phyloP scores from a whole-genome alignment of 1,284 basidiomycete species.

The Trichosporon inkin region DNA sequence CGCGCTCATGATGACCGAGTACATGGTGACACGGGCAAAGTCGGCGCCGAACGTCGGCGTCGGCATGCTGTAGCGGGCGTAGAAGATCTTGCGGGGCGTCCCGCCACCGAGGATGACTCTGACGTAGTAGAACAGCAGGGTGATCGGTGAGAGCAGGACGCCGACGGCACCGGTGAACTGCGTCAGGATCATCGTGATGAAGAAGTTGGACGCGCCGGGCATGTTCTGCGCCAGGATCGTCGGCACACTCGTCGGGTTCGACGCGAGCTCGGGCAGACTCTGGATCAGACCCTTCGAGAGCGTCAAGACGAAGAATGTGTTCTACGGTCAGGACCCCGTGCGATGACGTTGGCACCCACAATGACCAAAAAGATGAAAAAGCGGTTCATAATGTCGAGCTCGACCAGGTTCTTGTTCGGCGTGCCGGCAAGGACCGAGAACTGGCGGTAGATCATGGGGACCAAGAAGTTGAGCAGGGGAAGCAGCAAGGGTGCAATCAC shows the following conservation, averaged over 20 bases:
- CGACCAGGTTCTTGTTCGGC: constrained; percentile 65
- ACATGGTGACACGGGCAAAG: constrained; percentile 65
- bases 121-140: constrained; percentile 63
- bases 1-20: constrained; percentile 68
- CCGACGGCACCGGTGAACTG: constrained; percentile 49
- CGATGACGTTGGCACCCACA: constrained; percentile 46
- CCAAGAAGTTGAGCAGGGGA: constrained; percentile 63
- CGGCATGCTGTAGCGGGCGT: constrained; percentile 46
- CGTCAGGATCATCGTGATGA: constrained; percentile 66
- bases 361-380: constrained; percentile 72
- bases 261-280: constrained; percentile 32
- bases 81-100: constrained; percentile 52
- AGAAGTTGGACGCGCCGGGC: constrained; percentile 70
- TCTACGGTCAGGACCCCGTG: constrained; percentile 29
- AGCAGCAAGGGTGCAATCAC: constrained; percentile 66
- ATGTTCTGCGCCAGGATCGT: constrained; percentile 59
- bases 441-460: constrained; percentile 64
- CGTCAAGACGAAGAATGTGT: constrained; percentile 66
- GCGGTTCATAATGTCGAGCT: constrained; percentile 68
- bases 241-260: constrained; percentile 58
- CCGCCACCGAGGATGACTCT: constrained; percentile 56
- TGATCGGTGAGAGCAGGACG: constrained; percentile 60
- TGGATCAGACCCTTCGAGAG: constrained; percentile 59
- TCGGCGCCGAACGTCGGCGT: constrained; percentile 68
- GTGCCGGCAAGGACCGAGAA: constrained; percentile 68